phyloP scores from a whole-genome alignment of 2,329 filamentous ascomycete genomes.

The Scorias spongiosa region DNA sequence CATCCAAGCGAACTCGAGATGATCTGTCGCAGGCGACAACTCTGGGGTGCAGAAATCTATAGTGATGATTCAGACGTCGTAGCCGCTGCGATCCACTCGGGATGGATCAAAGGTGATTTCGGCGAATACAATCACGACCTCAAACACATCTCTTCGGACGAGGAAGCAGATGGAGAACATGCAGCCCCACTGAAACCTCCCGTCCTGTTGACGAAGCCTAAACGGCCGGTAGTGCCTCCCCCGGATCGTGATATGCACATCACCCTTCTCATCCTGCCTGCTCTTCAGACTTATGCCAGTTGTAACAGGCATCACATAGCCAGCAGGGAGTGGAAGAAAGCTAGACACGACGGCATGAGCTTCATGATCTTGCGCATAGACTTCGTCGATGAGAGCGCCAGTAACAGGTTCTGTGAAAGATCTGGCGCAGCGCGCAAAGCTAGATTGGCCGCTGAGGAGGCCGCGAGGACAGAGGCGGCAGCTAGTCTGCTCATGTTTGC shows the following conservation, averaged over 20 bases:
- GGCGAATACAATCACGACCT: conserved; percentile 34
- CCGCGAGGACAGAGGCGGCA: conserved; percentile 17
- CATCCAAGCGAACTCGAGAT: conserved; percentile 54
- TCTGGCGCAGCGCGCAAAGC: conserved; percentile 34
- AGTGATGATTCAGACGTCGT: conserved; percentile 91
- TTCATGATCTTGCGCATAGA: conserved; percentile 70
- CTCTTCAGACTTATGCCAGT: conserved; percentile 59
- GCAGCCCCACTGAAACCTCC: conserved; percentile 24
- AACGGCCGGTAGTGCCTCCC: conserved; percentile 49
- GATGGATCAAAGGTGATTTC: conserved; percentile 86
- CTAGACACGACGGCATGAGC: conserved; percentile 66
- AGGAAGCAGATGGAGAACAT: conserved; percentile 19
- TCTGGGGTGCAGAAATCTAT: conserved; percentile 93
- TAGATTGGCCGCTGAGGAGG: conserved; percentile 28
- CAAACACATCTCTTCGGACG: conserved; percentile 19
- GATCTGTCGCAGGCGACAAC: conserved; percentile 61
- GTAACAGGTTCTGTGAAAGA: conserved; percentile 28
- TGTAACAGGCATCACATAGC: conserved; percentile 67
- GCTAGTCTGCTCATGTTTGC: conserved; percentile 16
- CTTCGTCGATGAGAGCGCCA: conserved; percentile 66
- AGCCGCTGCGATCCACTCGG: conserved; percentile 81
- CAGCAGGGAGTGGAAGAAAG: conserved; percentile 60
- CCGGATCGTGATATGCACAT: conserved; percentile 69
- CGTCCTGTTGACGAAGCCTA: conserved; percentile 28
- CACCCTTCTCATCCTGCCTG: conserved; percentile 68